A percentile compares a stretch with the other conserved stretches of the same genome.
Evolutionary conservation across 2,329 filamentous ascomycete species (phyloP).

Genomic region (Dactylellina cionopaga): DNA sequence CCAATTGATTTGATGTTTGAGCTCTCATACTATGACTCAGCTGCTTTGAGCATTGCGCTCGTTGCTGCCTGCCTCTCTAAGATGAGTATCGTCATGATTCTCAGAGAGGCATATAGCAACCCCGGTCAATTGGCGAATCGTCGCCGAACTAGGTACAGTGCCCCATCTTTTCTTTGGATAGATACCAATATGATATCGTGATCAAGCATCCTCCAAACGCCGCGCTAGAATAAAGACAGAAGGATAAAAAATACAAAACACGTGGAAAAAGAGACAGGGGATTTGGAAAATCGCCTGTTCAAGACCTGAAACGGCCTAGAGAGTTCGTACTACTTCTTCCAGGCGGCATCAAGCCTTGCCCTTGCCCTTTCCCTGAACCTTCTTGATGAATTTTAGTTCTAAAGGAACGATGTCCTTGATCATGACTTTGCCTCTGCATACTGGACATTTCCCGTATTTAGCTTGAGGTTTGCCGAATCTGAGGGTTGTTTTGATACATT

Average conservation of each 20-base stretch:
- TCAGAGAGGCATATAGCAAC: no score
- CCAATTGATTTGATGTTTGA: neutral
- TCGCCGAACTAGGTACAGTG: no score
- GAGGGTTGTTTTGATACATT: conserved; percentile 55
- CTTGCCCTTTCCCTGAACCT: conserved; percentile 54
- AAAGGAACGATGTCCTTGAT: conserved; percentile 57
- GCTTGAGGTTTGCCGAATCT: conserved; percentile 54
- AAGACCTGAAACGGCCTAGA: neutral
- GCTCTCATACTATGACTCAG: conserved; percentile 7
- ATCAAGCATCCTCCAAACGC: conserved; percentile 7
- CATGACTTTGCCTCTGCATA: conserved; percentile 56
- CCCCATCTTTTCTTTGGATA: no score
- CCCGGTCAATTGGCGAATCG: no score
- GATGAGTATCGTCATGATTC: no score
- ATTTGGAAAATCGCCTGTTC: neutral
- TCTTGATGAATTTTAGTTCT: conserved; percentile 55
- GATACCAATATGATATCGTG: no score
- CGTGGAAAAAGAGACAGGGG: neutral
- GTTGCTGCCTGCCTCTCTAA: neutral
- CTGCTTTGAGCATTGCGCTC: neutral
- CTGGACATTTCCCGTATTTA: conserved; percentile 55
- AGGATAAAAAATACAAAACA: neutral
- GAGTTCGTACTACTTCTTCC: no score
- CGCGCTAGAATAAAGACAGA: conserved; percentile 24
- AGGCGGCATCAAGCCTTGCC: conserved; percentile 45